These are phyloP conservation scores for Tephrocybe rancida DNA, from an alignment of 768 basidiomycete species.

Conservation along the genomic window DNA sequence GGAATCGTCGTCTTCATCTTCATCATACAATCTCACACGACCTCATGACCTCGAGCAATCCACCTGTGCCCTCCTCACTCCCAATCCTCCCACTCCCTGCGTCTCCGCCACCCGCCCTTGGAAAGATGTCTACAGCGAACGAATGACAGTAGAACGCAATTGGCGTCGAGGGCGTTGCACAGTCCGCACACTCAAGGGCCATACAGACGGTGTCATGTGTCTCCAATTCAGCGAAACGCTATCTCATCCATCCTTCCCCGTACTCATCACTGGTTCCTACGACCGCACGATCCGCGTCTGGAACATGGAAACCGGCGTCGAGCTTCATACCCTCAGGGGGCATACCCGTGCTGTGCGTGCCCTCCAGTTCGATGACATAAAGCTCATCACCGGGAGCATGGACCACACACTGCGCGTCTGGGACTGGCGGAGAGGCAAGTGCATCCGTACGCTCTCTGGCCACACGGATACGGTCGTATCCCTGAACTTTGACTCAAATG, in stretches of 20 bases:
- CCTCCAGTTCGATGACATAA: constrained; percentile 93
- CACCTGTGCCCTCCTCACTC: constrained; percentile 28
- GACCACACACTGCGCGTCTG: constrained; percentile 94
- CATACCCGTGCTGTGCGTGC: constrained; percentile 92
- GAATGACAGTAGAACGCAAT: constrained; percentile 94
- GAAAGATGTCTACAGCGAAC: constrained; percentile 98
- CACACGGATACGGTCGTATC: constrained; percentile 92
- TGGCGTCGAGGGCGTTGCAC: constrained; percentile 94
- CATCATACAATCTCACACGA: constrained; percentile 12
- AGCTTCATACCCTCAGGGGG: constrained; percentile 82
- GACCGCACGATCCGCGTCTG: constrained; percentile 94
- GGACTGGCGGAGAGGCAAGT: constrained; percentile 92
- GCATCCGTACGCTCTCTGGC: constrained; percentile 85
- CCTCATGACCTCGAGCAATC: constrained; percentile 11
- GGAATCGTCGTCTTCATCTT: constrained; percentile 7
- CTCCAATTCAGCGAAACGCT: constrained; percentile 91
- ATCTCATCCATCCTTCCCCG: constrained; percentile 81
- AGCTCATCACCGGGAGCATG: constrained; percentile 96
- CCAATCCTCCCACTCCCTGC: constrained; percentile 27
- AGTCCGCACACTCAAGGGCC: constrained; percentile 85
- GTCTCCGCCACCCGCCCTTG: constrained; percentile 79
- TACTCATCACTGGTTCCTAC: constrained; percentile 97
- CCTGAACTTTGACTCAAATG: constrained; percentile 88
- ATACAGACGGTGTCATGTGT: constrained; percentile 97
- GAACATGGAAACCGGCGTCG: constrained; percentile 92